A percentile compares a stretch with the other conserved stretches of the same genome.
These are phyloP conservation scores for Hypoxylon sp. DNA, from an alignment of 2,329 filamentous ascomycete species.

Conservation along the genomic window DNA sequence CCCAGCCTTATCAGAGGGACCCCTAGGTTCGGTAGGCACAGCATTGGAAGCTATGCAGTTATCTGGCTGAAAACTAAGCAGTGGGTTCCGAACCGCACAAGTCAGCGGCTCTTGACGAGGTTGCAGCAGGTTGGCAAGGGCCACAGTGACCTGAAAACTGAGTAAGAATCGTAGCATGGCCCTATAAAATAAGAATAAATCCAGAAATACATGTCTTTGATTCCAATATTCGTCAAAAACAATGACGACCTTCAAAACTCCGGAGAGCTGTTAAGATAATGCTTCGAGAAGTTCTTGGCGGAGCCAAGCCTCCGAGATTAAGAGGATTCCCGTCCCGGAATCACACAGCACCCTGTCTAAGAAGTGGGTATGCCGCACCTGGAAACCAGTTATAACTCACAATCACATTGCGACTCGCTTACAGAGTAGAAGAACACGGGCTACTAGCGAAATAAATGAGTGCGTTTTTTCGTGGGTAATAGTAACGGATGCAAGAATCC, in stretches of 20 bases:
- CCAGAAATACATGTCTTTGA: background rate
- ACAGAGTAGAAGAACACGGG: conserved; percentile 2
- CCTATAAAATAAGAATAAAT: background rate
- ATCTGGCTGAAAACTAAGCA: background rate
- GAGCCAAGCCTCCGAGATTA: conserved; percentile 39
- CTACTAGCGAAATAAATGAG: conserved; percentile 2
- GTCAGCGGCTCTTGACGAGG: conserved; percentile 16
- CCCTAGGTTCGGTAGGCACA: background rate
- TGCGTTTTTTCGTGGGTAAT: conserved; percentile 12
- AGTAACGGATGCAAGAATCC: background rate
- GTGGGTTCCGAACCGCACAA: conserved; percentile 17
- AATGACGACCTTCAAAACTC: background rate
- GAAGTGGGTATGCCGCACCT: conserved; percentile 3
- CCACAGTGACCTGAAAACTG: conserved; percentile 8
- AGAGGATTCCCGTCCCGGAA: conserved; percentile 23
- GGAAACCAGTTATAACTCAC: conserved; percentile 6
- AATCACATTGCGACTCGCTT: conserved; percentile 4
- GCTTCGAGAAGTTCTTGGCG: conserved; percentile 28
- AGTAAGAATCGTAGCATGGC: conserved; percentile 21
- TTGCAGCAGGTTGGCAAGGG: conserved; percentile 10
- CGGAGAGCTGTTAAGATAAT: conserved; percentile 10
- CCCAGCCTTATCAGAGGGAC: background rate
- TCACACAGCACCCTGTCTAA: conserved; percentile 9
- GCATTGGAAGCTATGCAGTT: conserved; percentile 14
- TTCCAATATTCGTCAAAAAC: background rate